These are phyloP conservation scores for Cryptococcus amylolentus DNA, from an alignment of 1,284 basidiomycete species.

Conservation along the genomic window DNA sequence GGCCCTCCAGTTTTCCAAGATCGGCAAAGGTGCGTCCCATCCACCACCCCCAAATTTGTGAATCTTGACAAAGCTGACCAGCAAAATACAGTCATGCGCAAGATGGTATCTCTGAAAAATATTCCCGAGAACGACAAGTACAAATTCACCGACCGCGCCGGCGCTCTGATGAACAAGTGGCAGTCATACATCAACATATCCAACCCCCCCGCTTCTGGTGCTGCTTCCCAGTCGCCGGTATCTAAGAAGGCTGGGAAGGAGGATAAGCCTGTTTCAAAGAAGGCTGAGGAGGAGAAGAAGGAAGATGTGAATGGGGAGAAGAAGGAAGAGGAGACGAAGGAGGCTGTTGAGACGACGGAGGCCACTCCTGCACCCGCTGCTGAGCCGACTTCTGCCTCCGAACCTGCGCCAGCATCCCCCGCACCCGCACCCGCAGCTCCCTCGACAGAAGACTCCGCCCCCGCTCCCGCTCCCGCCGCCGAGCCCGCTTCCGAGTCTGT, in stretches of 20 bases:
- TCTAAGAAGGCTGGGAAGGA: conserved; percentile 65
- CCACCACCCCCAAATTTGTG: neutral
- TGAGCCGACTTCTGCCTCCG: conserved; percentile 13
- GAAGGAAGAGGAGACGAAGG: conserved; percentile 50
- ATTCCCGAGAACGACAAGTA: conserved; percentile 82
- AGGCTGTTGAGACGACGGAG: conserved; percentile 30
- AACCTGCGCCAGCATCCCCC: conserved; percentile 1
- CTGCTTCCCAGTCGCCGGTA: conserved; percentile 32
- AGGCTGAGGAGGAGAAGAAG: conserved; percentile 52
- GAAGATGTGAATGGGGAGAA: conserved; percentile 22
- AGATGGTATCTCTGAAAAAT: conserved; percentile 68
- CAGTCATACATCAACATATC: conserved; percentile 22
- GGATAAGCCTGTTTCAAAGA: conserved; percentile 19
- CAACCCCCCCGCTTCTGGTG: conserved; percentile 19
- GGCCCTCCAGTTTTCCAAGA: conserved; percentile 89
- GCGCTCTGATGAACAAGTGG: conserved; percentile 51
- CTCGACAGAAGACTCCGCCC: conserved; percentile 10
- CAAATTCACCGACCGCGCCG: conserved; percentile 72
- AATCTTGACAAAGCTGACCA: neutral
- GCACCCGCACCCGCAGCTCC: neutral
- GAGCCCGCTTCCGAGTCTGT: conserved; percentile 10
- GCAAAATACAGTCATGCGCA: conserved; percentile 71
- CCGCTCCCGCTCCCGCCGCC: conserved; percentile 11
- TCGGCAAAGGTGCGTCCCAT: conserved; percentile 64
- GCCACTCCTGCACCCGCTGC: conserved; percentile 8